Percentiles rank a stretch among this genome's conserved stretches.
These are phyloP conservation scores for Xerocomus brunneocitrinus DNA, from an alignment of 768 basidiomycete species.

Conservation along the genomic window DNA sequence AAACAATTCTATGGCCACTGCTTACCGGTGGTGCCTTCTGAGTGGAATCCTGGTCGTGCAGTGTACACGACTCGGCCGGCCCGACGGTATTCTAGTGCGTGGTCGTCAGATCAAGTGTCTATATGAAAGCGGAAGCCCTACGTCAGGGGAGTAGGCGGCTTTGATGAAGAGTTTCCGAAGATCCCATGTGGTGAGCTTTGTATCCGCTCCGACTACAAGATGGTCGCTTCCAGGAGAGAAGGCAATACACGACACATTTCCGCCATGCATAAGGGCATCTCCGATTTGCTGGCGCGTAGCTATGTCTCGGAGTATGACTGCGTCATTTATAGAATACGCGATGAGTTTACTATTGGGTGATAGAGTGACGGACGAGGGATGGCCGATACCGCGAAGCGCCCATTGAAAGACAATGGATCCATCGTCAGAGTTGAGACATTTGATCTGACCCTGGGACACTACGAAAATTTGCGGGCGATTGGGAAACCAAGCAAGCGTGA, in stretches of 20 bases:
- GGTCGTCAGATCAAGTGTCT: not conserved
- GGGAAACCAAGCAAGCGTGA: slow-evolving; percentile 9
- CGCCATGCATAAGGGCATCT: slow-evolving; percentile 2
- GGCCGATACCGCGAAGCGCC: slow-evolving; percentile 5
- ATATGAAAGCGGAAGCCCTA: not conserved
- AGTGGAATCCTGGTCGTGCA: slow-evolving; percentile 2
- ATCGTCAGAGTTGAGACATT: slow-evolving; percentile 13
- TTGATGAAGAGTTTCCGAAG: slow-evolving; percentile 1
- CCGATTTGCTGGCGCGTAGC: slow-evolving; percentile 9
- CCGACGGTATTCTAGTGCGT: not conserved
- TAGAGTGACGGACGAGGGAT: slow-evolving; percentile 9
- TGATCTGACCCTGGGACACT: slow-evolving; percentile 17
- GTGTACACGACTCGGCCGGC: not conserved
- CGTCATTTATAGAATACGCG: slow-evolving; percentile 11
- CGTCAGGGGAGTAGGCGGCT: not conserved
- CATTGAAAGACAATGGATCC: slow-evolving; percentile 13
- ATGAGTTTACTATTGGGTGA: slow-evolving; percentile 13
- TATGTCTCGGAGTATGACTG: slow-evolving; percentile 10
- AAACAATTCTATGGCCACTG: too few species aligned
- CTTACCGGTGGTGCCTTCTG: slow-evolving; percentile 5
- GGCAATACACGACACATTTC: slow-evolving; percentile 9
- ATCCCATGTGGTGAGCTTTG: slow-evolving; percentile 14
- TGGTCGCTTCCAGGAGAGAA: slow-evolving; percentile 9
- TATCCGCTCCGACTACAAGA: slow-evolving; percentile 4
- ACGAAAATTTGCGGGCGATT: slow-evolving; percentile 11